Percentiles rank a stretch among this genome's conserved stretches.
phyloP scores from a whole-genome alignment of 108 stramenopile species.

The Epithemia pelagica region DNA sequence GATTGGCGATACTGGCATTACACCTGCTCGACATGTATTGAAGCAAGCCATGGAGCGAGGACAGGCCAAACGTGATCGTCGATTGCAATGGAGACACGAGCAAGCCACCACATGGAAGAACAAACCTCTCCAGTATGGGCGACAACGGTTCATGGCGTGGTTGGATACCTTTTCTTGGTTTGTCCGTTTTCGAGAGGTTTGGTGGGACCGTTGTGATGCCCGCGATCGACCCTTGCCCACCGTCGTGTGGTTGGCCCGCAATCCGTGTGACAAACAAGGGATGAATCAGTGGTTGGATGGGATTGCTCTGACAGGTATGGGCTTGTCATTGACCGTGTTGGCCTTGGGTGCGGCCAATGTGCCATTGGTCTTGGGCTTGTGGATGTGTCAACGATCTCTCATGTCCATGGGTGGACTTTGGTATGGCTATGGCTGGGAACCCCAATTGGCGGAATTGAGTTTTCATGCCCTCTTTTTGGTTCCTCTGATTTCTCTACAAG shows the following conservation, averaged over 20 bases:
- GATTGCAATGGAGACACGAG: slow-evolving; percentile 9
- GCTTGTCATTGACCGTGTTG: slow-evolving; percentile 27
- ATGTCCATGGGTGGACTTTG: slow-evolving; percentile 56
- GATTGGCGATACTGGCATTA: slow-evolving; percentile 55
- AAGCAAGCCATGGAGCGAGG: slow-evolving; percentile 29
- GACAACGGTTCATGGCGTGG: neutral
- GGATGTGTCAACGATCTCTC: slow-evolving; percentile 51
- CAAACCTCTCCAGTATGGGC: neutral
- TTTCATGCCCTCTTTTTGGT: slow-evolving; percentile 66
- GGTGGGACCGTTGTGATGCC: slow-evolving; percentile 47
- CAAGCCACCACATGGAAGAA: neutral
- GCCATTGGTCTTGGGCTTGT: slow-evolving; percentile 42
- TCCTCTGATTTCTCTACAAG: slow-evolving; percentile 41
- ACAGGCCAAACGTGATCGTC: slow-evolving; percentile 18
- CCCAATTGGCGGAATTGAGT: slow-evolving; percentile 48
- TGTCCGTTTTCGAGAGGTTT: slow-evolving; percentile 24
- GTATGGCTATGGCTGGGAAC: slow-evolving; percentile 71
- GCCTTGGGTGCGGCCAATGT: slow-evolving; percentile 55
- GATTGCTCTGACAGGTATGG: slow-evolving; percentile 40
- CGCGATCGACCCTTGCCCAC: slow-evolving; percentile 37
- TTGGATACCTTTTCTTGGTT: neutral
- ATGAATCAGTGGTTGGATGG: slow-evolving; percentile 63
- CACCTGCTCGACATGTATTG: slow-evolving; percentile 39
- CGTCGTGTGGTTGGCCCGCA: slow-evolving; percentile 41
- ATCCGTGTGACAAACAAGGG: slow-evolving; percentile 8